Conservation (phyloP, 805 yeast species). For the Blastobotrys chiropterorum region DNA sequence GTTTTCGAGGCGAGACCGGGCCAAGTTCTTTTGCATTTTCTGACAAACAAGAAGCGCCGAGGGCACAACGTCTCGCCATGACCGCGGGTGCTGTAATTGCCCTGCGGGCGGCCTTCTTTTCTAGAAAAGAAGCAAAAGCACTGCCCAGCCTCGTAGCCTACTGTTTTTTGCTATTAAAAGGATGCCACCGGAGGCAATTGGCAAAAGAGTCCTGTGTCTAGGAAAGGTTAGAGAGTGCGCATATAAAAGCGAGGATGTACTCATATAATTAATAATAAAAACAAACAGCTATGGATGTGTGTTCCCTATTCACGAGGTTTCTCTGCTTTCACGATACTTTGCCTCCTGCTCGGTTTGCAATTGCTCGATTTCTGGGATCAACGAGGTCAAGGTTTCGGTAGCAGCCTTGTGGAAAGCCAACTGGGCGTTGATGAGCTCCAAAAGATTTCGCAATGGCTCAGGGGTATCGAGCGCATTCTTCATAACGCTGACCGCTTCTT, state of each 20-base stretch:
- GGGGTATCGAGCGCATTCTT: constrained; percentile 70
- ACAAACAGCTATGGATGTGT: not conserved
- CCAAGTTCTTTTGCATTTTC: no score
- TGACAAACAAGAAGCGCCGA: no score
- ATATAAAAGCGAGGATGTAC: no score
- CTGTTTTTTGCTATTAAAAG: no score
- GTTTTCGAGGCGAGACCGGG: no score
- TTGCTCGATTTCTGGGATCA: constrained; percentile 57
- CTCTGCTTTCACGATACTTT: constrained; percentile 30
- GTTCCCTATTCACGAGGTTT: constrained; percentile 12
- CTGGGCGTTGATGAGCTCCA: constrained; percentile 71
- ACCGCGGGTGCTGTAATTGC: no score
- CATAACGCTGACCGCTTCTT: constrained; percentile 79
- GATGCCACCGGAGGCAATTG: not conserved
- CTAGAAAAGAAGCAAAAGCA: no score
- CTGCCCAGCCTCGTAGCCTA: no score
- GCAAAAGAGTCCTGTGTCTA: no score
- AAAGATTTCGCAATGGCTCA: constrained; percentile 58
- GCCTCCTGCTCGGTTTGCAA: constrained; percentile 48
- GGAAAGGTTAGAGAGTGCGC: no score
- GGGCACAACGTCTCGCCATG: no score
- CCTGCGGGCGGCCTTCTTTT: no score
- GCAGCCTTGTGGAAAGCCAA: constrained; percentile 76
- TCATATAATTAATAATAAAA: not conserved
- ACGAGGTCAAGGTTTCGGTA: constrained; percentile 54